phyloP scores from a whole-genome alignment of 768 basidiomycete genomes.

The Galerina sulciceps region DNA sequence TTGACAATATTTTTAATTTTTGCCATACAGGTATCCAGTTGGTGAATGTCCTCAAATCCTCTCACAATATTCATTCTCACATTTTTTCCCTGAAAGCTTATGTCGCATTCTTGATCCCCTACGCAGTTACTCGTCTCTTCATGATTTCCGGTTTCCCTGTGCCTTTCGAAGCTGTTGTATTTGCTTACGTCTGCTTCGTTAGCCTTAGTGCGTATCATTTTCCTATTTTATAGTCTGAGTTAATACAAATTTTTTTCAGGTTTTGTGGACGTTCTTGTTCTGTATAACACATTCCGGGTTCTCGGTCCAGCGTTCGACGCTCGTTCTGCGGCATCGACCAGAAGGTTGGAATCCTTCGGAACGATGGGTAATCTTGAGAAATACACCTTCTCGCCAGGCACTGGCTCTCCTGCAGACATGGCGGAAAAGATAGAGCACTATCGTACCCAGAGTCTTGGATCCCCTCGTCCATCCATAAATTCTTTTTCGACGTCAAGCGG shows the following conservation, averaged over 20 bases:
- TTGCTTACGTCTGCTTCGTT: conserved; percentile 55
- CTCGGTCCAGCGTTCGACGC: conserved; percentile 55
- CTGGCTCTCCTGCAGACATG: conserved; percentile 12
- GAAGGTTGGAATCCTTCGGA: conserved; percentile 35
- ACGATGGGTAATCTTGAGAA: conserved; percentile 23
- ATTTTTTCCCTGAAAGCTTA: conserved; percentile 48
- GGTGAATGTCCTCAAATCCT: conserved; percentile 40
- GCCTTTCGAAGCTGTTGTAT: conserved; percentile 49
- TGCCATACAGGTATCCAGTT: conserved; percentile 54
- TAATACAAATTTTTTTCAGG: conserved; percentile 41
- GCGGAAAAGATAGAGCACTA: conserved; percentile 27
- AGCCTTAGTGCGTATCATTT: conserved; percentile 50
- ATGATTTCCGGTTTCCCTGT: conserved; percentile 51
- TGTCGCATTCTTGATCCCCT: conserved; percentile 60
- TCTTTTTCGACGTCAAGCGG: conserved; percentile 8
- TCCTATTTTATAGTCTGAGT: neutral
- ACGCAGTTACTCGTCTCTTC: conserved; percentile 44
- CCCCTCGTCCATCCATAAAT: conserved; percentile 5
- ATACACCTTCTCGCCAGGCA: conserved; percentile 7
- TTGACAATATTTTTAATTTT: conserved; percentile 9
- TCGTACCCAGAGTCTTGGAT: conserved; percentile 15
- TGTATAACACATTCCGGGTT: conserved; percentile 71
- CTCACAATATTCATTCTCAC: neutral
- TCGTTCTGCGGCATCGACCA: conserved; percentile 29
- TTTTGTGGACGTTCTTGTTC: conserved; percentile 63